phyloP scores from a whole-genome alignment of 2,329 filamentous ascomycete species.

The Hortaea werneckii region DNA sequence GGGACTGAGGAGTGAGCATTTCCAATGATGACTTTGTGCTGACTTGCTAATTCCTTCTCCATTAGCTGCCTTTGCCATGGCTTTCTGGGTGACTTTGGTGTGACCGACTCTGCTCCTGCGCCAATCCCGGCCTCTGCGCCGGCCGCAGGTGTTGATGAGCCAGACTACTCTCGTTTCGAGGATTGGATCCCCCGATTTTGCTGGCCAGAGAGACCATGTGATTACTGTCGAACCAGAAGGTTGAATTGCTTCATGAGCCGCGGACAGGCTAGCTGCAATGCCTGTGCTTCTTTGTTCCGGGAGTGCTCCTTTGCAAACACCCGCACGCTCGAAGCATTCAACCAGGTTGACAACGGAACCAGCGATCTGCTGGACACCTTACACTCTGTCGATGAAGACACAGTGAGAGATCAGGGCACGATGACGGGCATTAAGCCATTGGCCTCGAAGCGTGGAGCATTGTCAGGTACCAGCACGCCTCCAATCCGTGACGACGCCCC shows the following conservation, averaged over 20 bases:
- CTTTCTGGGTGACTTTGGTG: slow-evolving; percentile 8
- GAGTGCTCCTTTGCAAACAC: slow-evolving; percentile 37
- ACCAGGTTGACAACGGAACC: slow-evolving; percentile 14
- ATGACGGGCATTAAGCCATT: slow-evolving; percentile 25
- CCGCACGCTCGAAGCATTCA: slow-evolving; percentile 17
- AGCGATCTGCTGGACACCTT: slow-evolving; percentile 36
- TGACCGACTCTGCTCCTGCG: background rate
- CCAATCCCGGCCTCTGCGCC: background rate
- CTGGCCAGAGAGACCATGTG: slow-evolving; percentile 36
- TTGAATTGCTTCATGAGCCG: slow-evolving; percentile 36
- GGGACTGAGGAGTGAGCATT: slow-evolving; percentile 2
- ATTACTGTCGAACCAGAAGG: slow-evolving; percentile 36
- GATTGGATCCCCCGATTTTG: slow-evolving; percentile 37
- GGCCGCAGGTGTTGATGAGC: slow-evolving; percentile 3
- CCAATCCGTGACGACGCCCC: slow-evolving; percentile 21
- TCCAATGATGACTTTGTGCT: background rate
- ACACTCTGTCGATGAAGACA: slow-evolving; percentile 36
- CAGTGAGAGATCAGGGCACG: slow-evolving; percentile 22
- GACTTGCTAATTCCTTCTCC: background rate
- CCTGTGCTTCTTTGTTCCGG: slow-evolving; percentile 39
- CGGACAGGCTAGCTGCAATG: slow-evolving; percentile 33
- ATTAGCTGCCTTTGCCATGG: slow-evolving; percentile 12
- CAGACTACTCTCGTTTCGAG: slow-evolving; percentile 13
- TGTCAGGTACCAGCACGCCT: slow-evolving; percentile 10
- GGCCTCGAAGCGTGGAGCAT: slow-evolving; percentile 10